These are phyloP conservation scores for Amylocarpus encephaloides DNA, from an alignment of 2,329 filamentous ascomycete species.

Conservation along the genomic window DNA sequence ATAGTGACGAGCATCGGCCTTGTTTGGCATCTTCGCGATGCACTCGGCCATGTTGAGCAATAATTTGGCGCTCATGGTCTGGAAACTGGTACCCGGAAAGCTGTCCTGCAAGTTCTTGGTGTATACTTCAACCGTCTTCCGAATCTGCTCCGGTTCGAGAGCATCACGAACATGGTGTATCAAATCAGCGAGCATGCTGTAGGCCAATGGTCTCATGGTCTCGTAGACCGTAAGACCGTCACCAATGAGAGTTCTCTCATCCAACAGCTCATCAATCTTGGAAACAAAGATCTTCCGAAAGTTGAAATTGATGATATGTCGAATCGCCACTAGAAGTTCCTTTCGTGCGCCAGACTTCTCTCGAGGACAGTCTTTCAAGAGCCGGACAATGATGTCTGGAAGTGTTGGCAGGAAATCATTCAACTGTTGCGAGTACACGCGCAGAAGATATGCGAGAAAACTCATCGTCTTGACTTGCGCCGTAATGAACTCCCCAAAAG, in stretches of 20 bases:
- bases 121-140: constrained; percentile 93
- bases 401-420: constrained; percentile 81
- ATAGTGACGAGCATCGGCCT: constrained; percentile 90
- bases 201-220: constrained; percentile 89
- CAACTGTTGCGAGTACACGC: constrained; percentile 81
- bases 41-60: constrained; percentile 97
- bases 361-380: constrained; percentile 87
- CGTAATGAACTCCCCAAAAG: constrained; percentile 96
- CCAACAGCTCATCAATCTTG: constrained; percentile 91
- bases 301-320: constrained; percentile 99
- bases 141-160: constrained; percentile 84
- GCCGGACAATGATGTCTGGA: constrained; percentile 81
- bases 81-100: constrained; percentile 95
- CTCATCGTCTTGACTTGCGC: constrained; percentile 99
- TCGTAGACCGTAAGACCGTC: constrained; percentile 96
- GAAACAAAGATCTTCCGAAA: constrained; percentile 90
- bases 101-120: constrained; percentile 93
- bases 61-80: constrained; percentile 98
- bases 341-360: constrained; percentile 93
- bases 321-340: constrained; percentile 89
- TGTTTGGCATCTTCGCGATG: constrained; percentile 89
- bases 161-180: constrained; percentile 94
- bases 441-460: constrained; percentile 86
- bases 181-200: constrained; percentile 96
- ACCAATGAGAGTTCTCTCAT: constrained; percentile 89